Evolutionary conservation across 257 asterid species (phyloP).

Genomic region (Henckelia pumila): DNA sequence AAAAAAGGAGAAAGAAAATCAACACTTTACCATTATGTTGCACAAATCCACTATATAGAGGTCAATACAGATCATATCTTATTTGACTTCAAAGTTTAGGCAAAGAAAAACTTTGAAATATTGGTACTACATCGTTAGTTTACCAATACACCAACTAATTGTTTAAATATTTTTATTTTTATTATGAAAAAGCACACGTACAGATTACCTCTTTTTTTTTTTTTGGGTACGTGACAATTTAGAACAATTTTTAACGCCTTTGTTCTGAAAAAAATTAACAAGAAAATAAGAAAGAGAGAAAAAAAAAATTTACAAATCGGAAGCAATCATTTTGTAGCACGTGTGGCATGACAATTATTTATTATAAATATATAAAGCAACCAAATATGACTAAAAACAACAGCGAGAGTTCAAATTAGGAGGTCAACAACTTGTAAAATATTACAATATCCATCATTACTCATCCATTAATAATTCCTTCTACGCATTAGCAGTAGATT

Average conservation of each 20-base stretch:
- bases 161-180: no score
- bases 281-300: no score
- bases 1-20: no score
- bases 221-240: no score
- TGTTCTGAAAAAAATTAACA: no score
- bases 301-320: no score
- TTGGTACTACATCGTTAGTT: neutral
- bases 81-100: neutral
- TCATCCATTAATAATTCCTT: neutral
- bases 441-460: neutral
- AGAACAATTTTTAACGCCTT: no score
- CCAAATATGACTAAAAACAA: neutral
- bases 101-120: no score
- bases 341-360: neutral
- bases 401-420: neutral
- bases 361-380: neutral
- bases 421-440: no score
- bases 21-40: neutral
- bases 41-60: neutral
- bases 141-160: neutral
- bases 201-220: no score
- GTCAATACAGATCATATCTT: neutral
- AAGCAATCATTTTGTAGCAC: neutral
- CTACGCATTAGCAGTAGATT: no score
- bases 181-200: no score